phyloP scores from a whole-genome alignment of 306 rosid species.

The Cicer yamashitae region DNA sequence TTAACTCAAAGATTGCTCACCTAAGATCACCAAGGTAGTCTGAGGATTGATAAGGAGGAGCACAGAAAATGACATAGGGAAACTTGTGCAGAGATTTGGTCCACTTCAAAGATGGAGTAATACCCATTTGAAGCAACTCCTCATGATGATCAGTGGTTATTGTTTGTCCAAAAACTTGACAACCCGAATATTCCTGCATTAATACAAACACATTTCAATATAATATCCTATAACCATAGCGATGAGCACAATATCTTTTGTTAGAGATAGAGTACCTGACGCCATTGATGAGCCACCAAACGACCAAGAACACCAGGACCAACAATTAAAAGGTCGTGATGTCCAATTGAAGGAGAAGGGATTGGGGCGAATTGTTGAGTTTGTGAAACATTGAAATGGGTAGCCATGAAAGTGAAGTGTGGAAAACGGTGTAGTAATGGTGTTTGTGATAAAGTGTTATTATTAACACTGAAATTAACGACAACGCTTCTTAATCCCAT shows the following conservation, averaged over 20 bases:
- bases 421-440: too few species aligned
- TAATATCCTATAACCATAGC: neutral
- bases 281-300: constrained; percentile 84
- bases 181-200: constrained; percentile 72
- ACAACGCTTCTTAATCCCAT: too few species aligned
- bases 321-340: constrained; percentile 72
- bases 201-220: constrained; percentile 11
- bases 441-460: too few species aligned
- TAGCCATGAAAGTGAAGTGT: constrained; percentile 55
- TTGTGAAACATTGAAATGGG: constrained; percentile 54
- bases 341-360: constrained; percentile 56
- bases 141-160: constrained; percentile 78
- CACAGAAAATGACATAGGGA: constrained; percentile 85
- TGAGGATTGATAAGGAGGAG: constrained; percentile 77
- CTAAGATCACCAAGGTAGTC: constrained; percentile 82
- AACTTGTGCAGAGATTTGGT: constrained; percentile 51
- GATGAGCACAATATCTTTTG: too few species aligned
- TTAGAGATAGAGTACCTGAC: constrained; percentile 55
- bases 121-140: constrained; percentile 71
- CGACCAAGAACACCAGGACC: constrained; percentile 99
- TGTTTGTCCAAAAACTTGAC: constrained; percentile 86
- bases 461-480: too few species aligned
- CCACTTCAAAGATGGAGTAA: constrained; percentile 79
- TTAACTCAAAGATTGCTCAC: constrained; percentile 49
- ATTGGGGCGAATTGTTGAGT: too few species aligned